Evolutionary conservation across 2,329 filamentous ascomycete species (phyloP), one percentile per base, ranked within the genome.

Genomic region (Apiospora arundinis): DNA sequence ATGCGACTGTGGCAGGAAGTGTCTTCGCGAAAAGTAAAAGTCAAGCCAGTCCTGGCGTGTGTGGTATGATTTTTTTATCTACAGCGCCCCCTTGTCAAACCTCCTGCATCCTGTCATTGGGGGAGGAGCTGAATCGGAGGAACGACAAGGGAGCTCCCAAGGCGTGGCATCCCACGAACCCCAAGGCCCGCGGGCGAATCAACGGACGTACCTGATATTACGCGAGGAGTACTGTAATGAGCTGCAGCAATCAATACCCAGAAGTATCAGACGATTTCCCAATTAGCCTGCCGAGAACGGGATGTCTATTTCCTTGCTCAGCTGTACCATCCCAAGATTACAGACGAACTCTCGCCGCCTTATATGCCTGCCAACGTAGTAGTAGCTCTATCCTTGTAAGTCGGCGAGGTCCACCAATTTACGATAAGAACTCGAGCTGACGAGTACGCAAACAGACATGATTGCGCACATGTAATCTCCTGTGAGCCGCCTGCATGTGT

Each of bases 151-250:
- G 49, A 56, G 11, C 16, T 28, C 8, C 52, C 56, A 63, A 40
- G 56, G 56, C 56, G 18, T 28, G 52, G 52, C 52, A 60, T 37
- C 52, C 52, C 52, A 37, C 28, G 7, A 60, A 60, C 28, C 25
- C 52, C 56, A 63, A 18, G 28, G n/a, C 32, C 32, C 18, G 56
- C 9, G 56, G 56, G 32, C 56, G 56, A 63, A 63, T 63, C 56
- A 63, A 63, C n/a, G 56, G 16, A 63, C 28, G 56, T 63, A 63
- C 32, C 56, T 21, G 56, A 37, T 63, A n/a, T 63, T 63, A 60
- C 56, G 56, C 32, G 56, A 63, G 28, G 3, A 40, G 40, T 63
- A 37, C 32, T 63, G 56, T 63, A 40, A 40, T 63, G 37, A 23
- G 32, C n/a, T 23, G 56, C 56, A 63, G 56, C 56, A 63, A 63